Evolutionary conservation across 805 yeast genomes (phyloP).

Genomic region (Candida loeiensis): DNA sequence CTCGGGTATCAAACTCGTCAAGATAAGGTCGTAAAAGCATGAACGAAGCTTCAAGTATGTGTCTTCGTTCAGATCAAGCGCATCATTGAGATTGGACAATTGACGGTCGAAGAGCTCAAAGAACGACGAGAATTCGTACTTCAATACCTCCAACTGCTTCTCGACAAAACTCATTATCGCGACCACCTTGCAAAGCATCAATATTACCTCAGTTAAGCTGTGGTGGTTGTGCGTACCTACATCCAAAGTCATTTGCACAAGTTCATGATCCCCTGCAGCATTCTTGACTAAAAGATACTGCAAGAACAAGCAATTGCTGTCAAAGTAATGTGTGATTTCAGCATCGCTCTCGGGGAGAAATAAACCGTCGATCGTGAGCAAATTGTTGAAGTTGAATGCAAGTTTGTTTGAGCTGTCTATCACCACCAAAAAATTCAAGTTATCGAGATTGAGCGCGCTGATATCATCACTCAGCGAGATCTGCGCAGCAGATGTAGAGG

Average conservation of each 20-base stretch:
- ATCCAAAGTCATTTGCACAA: slow-evolving; percentile 16
- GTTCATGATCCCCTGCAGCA: slow-evolving; percentile 11
- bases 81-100: slow-evolving; percentile 30
- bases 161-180: slow-evolving; percentile 23
- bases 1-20: slow-evolving; percentile 53
- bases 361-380: slow-evolving; percentile 27
- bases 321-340: slow-evolving; percentile 18
- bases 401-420: slow-evolving; percentile 18
- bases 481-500: slow-evolving; percentile 1
- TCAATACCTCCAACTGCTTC: slow-evolving; percentile 18
- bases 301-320: slow-evolving; percentile 20
- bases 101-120: slow-evolving; percentile 28
- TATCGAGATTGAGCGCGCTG: slow-evolving; percentile 7
- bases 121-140: slow-evolving; percentile 23
- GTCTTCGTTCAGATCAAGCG: slow-evolving; percentile 15
- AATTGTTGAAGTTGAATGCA: slow-evolving; percentile 31
- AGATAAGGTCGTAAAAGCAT: slow-evolving; percentile 41
- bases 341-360: slow-evolving; percentile 15
- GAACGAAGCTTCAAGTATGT: slow-evolving; percentile 14
- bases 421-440: slow-evolving; percentile 25
- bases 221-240: slow-evolving; percentile 10
- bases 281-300: slow-evolving; percentile 25
- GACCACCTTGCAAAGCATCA: slow-evolving; percentile 23
- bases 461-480: slow-evolving; percentile 11
- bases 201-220: slow-evolving; percentile 21